Conservation (phyloP, 2,329 filamentous ascomycete species). For the Alternaria novae-zelandiae region DNA sequence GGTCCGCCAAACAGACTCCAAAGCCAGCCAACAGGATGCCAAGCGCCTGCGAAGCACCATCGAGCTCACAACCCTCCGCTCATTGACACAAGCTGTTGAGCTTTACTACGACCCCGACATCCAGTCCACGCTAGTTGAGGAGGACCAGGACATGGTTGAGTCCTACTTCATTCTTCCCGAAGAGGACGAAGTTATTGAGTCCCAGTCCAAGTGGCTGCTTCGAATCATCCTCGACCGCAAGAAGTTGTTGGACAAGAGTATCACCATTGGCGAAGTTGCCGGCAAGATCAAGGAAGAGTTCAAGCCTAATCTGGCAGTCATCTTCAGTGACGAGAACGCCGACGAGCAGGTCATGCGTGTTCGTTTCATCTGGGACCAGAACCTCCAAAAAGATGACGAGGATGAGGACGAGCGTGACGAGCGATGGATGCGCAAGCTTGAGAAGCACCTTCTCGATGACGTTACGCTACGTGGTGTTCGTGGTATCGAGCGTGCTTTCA, state of each 20-base stretch:
- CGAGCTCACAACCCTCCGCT: constrained; percentile 92
- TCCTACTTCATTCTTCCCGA: constrained; percentile 96
- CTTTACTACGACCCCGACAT: constrained; percentile 98
- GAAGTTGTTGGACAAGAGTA: constrained; percentile 92
- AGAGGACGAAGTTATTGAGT: constrained; percentile 64
- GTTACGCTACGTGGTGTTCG: constrained; percentile 88
- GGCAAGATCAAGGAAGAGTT: constrained; percentile 89
- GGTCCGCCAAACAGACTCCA: constrained; percentile 73
- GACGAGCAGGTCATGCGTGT: constrained; percentile 94
- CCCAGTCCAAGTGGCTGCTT: constrained; percentile 92
- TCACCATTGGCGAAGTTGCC: constrained; percentile 91
- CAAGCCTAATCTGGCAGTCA: constrained; percentile 75
- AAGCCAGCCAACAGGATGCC: constrained; percentile 75
- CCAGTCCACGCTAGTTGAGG: constrained; percentile 80
- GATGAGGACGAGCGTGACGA: constrained; percentile 79
- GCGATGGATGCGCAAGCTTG: constrained; percentile 80
- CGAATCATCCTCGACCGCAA: constrained; percentile 92
- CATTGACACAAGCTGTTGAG: constrained; percentile 89
- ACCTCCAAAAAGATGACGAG: constrained; percentile 71
- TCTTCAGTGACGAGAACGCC: constrained; percentile 98
- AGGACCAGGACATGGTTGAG: constrained; percentile 92
- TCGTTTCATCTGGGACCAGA: constrained; percentile 70
- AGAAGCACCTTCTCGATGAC: constrained; percentile 88
- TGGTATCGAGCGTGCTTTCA: constrained; percentile 89
- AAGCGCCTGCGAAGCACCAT: constrained; percentile 88